These are phyloP conservation scores for Calcarisporium arbuscula DNA, from an alignment of 2,329 filamentous ascomycete species.

Conservation along the genomic window DNA sequence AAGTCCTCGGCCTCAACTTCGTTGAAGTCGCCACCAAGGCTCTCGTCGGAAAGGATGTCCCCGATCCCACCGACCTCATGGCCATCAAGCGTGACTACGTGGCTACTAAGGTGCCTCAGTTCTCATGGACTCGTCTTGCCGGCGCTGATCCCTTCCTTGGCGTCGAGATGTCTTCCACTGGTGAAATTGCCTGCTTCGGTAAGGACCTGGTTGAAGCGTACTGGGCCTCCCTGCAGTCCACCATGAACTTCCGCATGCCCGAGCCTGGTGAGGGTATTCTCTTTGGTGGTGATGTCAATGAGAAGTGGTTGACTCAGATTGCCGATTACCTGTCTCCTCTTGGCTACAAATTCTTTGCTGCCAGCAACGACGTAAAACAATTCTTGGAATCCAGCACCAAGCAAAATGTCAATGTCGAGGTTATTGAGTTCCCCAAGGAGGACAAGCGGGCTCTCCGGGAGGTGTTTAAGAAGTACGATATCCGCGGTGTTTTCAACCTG, in stretches of 20 bases:
- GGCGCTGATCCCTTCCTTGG: constrained; percentile 96
- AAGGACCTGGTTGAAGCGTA: constrained; percentile 95
- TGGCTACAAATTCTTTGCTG: constrained; percentile 91
- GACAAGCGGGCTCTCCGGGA: constrained; percentile 93
- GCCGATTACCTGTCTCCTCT: constrained; percentile 84
- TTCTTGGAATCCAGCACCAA: constrained; percentile 70
- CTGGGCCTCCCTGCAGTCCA: constrained; percentile 92
- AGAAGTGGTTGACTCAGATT: constrained; percentile 67
- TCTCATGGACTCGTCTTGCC: constrained; percentile 96
- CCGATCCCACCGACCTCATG: constrained; percentile 85
- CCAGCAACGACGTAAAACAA: constrained; percentile 71
- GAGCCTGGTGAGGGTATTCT: constrained; percentile 92
- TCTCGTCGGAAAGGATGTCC: constrained; percentile 77
- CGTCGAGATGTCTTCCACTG: constrained; percentile 94
- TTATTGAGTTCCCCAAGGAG: constrained; percentile 94
- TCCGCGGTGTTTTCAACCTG: constrained; percentile 92
- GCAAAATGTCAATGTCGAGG: constrained; percentile 65
- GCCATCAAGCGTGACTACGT: constrained; percentile 81
- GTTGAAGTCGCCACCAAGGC: constrained; percentile 93
- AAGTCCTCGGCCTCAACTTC: constrained; percentile 94
- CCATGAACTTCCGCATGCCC: constrained; percentile 98
- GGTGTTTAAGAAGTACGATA: constrained; percentile 95
- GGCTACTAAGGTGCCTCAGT: constrained; percentile 96
- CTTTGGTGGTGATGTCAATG: constrained; percentile 76
- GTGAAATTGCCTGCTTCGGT: constrained; percentile 98